A percentile compares a stretch with the other conserved stretches of the same genome.
These are phyloP conservation scores for Dothistroma septosporum DNA, from an alignment of 2,329 filamentous ascomycete genomes.

Conservation along the genomic window DNA sequence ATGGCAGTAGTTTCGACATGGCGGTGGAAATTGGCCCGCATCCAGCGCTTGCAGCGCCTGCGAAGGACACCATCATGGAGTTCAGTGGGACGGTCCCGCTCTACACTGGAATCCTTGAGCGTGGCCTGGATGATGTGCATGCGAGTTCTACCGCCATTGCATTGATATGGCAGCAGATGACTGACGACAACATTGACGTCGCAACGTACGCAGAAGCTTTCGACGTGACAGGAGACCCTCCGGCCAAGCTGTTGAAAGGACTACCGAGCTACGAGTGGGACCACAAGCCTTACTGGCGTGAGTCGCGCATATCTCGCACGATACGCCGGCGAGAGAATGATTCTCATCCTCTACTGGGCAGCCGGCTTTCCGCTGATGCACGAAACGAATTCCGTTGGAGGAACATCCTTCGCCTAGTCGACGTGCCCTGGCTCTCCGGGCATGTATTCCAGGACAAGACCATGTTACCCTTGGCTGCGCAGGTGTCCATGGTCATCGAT, in stretches of 20 bases:
- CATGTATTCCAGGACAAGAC: too few species aligned
- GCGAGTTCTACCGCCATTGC: constrained; percentile 23
- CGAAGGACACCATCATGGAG: constrained; percentile 35
- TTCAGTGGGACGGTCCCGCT: constrained; percentile 13
- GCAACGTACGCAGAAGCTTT: constrained; percentile 15
- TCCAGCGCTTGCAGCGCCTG: constrained; percentile 42
- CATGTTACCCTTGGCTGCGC: too few species aligned
- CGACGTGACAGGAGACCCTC: constrained; percentile 6
- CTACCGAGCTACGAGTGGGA: constrained; percentile 18
- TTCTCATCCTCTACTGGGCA: constrained; percentile 18
- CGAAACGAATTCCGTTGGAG: constrained; percentile 18
- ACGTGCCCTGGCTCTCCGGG: constrained; percentile 34
- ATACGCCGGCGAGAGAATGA: constrained; percentile 11
- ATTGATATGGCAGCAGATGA: constrained; percentile 15
- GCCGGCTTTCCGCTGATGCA: constrained; percentile 15
- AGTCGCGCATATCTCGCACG: constrained; percentile 12
- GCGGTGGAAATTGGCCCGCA: constrained; percentile 45
- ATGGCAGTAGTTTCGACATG: constrained; percentile 27
- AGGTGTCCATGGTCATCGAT: too few species aligned
- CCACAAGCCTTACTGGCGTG: constrained; percentile 18
- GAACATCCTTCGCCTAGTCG: constrained; percentile 16
- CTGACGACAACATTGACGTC: constrained; percentile 16
- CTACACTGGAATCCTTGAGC: constrained; percentile 20
- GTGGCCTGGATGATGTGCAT: constrained; percentile 27
- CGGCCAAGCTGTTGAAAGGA: neutral